Evolutionary conservation across 177 flowering plant genomes (phyloP).

Genomic region (Vitis hybrid): DNA sequence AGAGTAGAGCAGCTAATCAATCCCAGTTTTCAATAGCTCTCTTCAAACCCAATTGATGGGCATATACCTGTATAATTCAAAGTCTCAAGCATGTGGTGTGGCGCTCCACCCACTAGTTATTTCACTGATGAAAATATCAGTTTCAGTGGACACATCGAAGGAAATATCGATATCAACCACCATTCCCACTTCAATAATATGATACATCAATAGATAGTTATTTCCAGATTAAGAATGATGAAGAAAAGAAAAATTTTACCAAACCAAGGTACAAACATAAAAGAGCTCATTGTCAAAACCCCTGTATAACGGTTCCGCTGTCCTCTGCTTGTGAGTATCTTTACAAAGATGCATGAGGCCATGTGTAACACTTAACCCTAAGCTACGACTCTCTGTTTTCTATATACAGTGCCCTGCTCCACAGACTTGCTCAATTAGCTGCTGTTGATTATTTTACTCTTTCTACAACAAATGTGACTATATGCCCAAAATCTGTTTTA

Average conservation of each 20-base stretch:
- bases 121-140: too few species aligned
- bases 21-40: too few species aligned
- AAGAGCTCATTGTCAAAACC: too few species aligned
- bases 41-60: too few species aligned
- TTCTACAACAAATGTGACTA: conserved; percentile 11
- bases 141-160: not conserved
- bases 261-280: too few species aligned
- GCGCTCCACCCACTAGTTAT: too few species aligned
- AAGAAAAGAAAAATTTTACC: not conserved
- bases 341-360: conserved; percentile 24
- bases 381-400: conserved; percentile 19
- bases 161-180: not conserved
- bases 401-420: conserved; percentile 50
- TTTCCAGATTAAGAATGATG: not conserved
- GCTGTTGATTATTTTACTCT: conserved; percentile 34
- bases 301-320: conserved; percentile 3
- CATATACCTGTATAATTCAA: too few species aligned
- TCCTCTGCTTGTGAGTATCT: conserved; percentile 17
- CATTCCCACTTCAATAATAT: not conserved
- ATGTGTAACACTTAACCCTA: conserved; percentile 22
- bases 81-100: too few species aligned
- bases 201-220: not conserved
- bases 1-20: too few species aligned
- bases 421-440: conserved; percentile 33
- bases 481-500: conserved; percentile 12